A percentile compares a stretch with the other conserved stretches of the same genome.
Evolutionary conservation across 371 early-diverging fungal species (phyloP).

Genomic region (Mucor sp.): DNA sequence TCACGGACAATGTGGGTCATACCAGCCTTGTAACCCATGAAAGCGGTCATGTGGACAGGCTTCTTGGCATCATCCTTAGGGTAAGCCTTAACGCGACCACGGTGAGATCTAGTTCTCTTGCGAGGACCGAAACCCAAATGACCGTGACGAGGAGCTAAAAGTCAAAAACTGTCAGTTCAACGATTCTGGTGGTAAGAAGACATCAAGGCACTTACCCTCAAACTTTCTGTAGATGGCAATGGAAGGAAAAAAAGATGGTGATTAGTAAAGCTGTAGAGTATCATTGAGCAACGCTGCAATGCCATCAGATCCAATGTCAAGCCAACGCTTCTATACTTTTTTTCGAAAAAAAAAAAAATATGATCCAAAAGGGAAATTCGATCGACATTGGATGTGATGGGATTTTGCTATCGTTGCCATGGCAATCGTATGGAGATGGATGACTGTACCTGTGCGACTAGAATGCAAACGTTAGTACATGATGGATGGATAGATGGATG

Average conservation of each 20-base stretch:
- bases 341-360: not conserved
- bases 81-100: conserved; percentile 98
- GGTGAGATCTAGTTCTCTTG: conserved; percentile 95
- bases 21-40: conserved; percentile 99
- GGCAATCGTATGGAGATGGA: not conserved
- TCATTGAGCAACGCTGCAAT: not conserved
- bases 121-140: conserved; percentile 99
- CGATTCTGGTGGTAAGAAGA: not conserved
- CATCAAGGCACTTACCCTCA: conserved; percentile 14
- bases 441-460: conserved; percentile 30
- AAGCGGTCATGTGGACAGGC: conserved; percentile 99
- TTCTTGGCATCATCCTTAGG: conserved; percentile 97
- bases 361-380: not conserved
- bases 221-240: conserved; percentile 14
- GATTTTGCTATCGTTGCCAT: not conserved
- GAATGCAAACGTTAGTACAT: conserved; percentile 8
- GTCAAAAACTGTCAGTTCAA: conserved; percentile 2
- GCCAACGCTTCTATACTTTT: not conserved
- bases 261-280: conserved; percentile 5
- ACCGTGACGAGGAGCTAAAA: conserved; percentile 91
- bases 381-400: not conserved
- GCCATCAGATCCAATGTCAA: not conserved
- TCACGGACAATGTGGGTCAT: conserved; percentile 99
- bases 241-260: not conserved
- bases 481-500: conserved; percentile 29